Percentiles rank a stretch among this genome's conserved stretches.
phyloP scores from a whole-genome alignment of 371 early-diverging fungal species.

The Lichtheimia ramosa region DNA sequence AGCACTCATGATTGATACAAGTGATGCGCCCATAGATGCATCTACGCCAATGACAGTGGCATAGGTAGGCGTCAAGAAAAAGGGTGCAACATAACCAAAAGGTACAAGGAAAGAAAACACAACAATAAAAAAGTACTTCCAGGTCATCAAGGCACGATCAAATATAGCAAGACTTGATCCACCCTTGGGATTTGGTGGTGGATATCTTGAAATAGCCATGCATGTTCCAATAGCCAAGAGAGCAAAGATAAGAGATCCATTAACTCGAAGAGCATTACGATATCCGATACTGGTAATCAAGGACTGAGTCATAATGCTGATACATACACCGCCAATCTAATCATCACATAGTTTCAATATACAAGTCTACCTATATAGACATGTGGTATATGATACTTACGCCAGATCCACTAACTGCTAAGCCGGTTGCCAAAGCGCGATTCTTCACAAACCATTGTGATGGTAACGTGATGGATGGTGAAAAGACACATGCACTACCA shows the following conservation, averaged over 20 bases:
- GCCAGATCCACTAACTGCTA: conserved; percentile 76
- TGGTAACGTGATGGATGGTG: conserved; percentile 64
- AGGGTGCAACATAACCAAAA: conserved; percentile 37
- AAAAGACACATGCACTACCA: conserved; percentile 56
- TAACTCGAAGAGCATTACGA: conserved; percentile 52
- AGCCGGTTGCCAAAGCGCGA: conserved; percentile 78
- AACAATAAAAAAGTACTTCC: conserved; percentile 31
- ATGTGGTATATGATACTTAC: conserved; percentile 13
- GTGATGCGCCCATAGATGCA: conserved; percentile 9
- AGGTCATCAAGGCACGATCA: conserved; percentile 22
- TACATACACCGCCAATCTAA: conserved; percentile 58
- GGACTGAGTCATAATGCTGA: conserved; percentile 58
- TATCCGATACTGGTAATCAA: conserved; percentile 53
- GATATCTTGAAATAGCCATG: conserved; percentile 31
- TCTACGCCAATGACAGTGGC: conserved; percentile 10
- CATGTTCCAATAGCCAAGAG: conserved; percentile 37
- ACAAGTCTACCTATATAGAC: too few relatives aligned
- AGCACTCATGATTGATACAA: conserved; percentile 20
- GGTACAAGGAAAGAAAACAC: conserved; percentile 44
- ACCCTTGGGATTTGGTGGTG: conserved; percentile 11
- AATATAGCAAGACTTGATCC: conserved; percentile 21
- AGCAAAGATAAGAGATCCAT: conserved; percentile 36
- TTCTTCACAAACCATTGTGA: conserved; percentile 73
- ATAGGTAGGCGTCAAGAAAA: conserved; percentile 26
- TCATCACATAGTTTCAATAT: too few relatives aligned